Percentiles rank a stretch among this genome's conserved stretches.
Evolutionary conservation across 441 rosid species (phyloP).

Genomic region (Raphanus hybrid): DNA sequence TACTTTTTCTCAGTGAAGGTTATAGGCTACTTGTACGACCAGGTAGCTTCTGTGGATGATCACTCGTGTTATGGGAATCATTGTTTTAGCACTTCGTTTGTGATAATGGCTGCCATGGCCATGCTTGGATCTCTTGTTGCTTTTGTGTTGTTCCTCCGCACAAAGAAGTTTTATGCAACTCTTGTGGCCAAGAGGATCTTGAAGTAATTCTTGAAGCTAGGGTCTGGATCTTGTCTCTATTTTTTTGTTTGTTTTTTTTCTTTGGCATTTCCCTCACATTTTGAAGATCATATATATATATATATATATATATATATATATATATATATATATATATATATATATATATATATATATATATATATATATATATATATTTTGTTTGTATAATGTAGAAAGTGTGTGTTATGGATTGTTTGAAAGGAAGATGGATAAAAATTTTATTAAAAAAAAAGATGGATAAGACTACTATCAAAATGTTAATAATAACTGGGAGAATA

Average conservation of each 20-base stretch:
- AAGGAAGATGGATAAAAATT: too few relatives aligned
- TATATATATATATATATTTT: not conserved
- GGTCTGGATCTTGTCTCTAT: not conserved
- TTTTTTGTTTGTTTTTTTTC: too few relatives aligned
- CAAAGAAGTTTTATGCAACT: slow-evolving; percentile 63
- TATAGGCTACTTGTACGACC: not conserved
- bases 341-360: too few relatives aligned
- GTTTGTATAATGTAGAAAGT: not conserved
- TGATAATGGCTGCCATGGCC: slow-evolving; percentile 63
- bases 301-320: too few relatives aligned
- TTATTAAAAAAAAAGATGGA: too few relatives aligned
- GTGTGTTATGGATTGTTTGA: not conserved
- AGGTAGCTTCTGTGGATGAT: slow-evolving; percentile 23
- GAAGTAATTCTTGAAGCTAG: slow-evolving; percentile 14
- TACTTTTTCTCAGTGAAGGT: slow-evolving; percentile 71
- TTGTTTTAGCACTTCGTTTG: slow-evolving; percentile 72
- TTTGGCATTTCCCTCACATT: not conserved
- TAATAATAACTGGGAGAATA: too few relatives aligned
- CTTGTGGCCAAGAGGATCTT: slow-evolving; percentile 48
- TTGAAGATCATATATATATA: too few relatives aligned
- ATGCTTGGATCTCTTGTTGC: slow-evolving; percentile 62
- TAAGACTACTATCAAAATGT: too few relatives aligned
- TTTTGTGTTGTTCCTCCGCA: slow-evolving; percentile 57
- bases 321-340: too few relatives aligned
- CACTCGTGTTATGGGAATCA: slow-evolving; percentile 61